Evolutionary conservation across 2,329 filamentous ascomycete species (phyloP).

Genomic region (Diaporthe nobilis): DNA sequence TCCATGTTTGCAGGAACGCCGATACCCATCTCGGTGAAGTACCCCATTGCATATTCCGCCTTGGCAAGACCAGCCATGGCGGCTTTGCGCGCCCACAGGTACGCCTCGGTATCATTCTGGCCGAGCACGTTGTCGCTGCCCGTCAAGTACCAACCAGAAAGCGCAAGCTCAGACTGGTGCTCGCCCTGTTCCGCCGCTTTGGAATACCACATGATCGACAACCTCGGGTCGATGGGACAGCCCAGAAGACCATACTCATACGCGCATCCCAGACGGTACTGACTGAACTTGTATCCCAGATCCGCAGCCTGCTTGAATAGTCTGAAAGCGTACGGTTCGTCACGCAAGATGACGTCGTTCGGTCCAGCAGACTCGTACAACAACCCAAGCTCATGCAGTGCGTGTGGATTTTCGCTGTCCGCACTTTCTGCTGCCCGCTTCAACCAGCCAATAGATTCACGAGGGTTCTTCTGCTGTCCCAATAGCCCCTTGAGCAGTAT

Average conservation of each 20-base stretch:
- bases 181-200: constrained; percentile 92
- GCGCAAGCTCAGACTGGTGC: constrained; percentile 89
- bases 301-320: constrained; percentile 89
- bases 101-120: constrained; percentile 96
- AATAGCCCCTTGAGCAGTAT: constrained; percentile 93
- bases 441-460: constrained; percentile 91
- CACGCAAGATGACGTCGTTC: constrained; percentile 82
- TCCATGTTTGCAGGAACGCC: constrained; percentile 88
- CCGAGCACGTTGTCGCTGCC: constrained; percentile 88
- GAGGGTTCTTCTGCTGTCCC: constrained; percentile 85
- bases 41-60: constrained; percentile 98
- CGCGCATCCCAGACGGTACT: constrained; percentile 88
- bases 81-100: constrained; percentile 96
- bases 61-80: constrained; percentile 90
- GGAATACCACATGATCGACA: constrained; percentile 95
- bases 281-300: constrained; percentile 94
- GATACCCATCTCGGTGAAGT: constrained; percentile 96
- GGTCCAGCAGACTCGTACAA: constrained; percentile 74
- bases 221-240: constrained; percentile 84
- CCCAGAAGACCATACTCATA: constrained; percentile 92
- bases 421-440: constrained; percentile 92
- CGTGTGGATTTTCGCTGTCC: constrained; percentile 92
- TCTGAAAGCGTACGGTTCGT: constrained; percentile 84
- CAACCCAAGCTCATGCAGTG: constrained; percentile 87
- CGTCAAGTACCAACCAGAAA: constrained; percentile 95